Evolutionary conservation across 305 asterid genomes (phyloP).

Genomic region (Stenogyne calaminthoides): DNA sequence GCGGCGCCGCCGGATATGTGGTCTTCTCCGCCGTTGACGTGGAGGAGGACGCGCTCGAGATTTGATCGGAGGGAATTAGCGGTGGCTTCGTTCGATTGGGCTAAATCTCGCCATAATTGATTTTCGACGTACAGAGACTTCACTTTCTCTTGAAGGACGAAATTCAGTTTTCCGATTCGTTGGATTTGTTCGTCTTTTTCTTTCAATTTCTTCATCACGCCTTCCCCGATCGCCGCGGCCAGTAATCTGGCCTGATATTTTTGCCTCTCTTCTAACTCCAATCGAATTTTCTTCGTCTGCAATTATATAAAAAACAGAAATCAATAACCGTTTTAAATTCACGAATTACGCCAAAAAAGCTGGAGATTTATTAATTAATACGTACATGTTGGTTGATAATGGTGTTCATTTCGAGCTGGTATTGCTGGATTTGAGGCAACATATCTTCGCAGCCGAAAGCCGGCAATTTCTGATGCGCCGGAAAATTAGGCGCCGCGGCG

Average conservation of each 20-base stretch:
- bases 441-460: conserved; percentile 42
- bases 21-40: conserved; percentile 44
- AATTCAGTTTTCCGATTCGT: conserved; percentile 54
- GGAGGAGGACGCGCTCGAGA: conserved; percentile 68
- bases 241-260: conserved; percentile 57
- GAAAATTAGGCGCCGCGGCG: conserved; percentile 10
- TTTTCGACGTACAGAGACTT: conserved; percentile 60
- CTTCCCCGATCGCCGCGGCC: conserved; percentile 57
- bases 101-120: conserved; percentile 71
- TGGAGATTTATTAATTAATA: neutral
- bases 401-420: conserved; percentile 60
- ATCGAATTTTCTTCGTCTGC: conserved; percentile 68
- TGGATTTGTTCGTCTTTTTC: conserved; percentile 83
- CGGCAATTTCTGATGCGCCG: conserved; percentile 34
- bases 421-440: conserved; percentile 50
- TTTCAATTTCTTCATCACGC: conserved; percentile 51
- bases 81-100: conserved; percentile 78
- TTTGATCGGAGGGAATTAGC: conserved; percentile 71
- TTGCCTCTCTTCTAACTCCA: conserved; percentile 70
- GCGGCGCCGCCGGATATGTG: conserved; percentile 20
- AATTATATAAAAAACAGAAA: neutral
- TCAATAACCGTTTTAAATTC: no score
- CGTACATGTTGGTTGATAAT: conserved; percentile 76
- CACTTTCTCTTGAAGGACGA: conserved; percentile 60
- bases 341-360: neutral